phyloP scores from a whole-genome alignment of 495 filamentous ascomycete genomes.

The Hypoxylon crocopeplum region DNA sequence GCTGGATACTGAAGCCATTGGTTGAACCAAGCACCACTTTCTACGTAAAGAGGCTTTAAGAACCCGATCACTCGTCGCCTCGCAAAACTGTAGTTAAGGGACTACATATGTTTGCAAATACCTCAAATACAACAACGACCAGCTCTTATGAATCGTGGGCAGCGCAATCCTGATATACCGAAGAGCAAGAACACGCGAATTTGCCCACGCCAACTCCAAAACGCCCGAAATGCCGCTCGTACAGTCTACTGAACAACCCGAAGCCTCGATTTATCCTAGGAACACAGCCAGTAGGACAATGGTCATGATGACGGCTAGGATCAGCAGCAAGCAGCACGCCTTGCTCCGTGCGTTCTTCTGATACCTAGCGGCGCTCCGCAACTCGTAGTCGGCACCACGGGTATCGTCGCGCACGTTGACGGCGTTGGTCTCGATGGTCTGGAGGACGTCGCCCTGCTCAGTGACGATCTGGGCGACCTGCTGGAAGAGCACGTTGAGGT shows the following conservation, averaged over 20 bases:
- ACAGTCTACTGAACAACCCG: conserved; percentile 6
- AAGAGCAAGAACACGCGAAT: conserved; percentile 7
- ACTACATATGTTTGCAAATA: background rate
- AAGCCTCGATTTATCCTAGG: conserved; percentile 57
- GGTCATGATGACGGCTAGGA: conserved; percentile 84
- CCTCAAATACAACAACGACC: background rate
- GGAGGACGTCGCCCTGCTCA: conserved; percentile 89
- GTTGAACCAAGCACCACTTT: too few species aligned
- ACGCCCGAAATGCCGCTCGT: conserved; percentile 24
- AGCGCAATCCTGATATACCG: conserved; percentile 11
- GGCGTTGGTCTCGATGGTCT: conserved; percentile 88
- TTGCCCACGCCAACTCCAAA: conserved; percentile 22
- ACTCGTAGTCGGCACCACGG: conserved; percentile 81
- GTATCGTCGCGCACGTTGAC: conserved; percentile 80
- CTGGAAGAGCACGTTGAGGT: conserved; percentile 94
- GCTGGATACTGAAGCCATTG: background rate
- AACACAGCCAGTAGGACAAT: conserved; percentile 87
- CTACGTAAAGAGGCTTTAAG: too few species aligned
- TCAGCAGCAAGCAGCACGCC: conserved; percentile 90
- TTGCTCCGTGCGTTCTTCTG: conserved; percentile 93
- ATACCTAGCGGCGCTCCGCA: conserved; percentile 81
- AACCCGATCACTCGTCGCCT: too few species aligned
- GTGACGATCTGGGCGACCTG: conserved; percentile 96
- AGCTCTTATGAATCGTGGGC: conserved; percentile 1
- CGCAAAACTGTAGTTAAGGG: too few species aligned